Evolutionary conservation across 2,329 filamentous ascomycete species (phyloP).

Genomic region (Colletotrichum eremochloae): DNA sequence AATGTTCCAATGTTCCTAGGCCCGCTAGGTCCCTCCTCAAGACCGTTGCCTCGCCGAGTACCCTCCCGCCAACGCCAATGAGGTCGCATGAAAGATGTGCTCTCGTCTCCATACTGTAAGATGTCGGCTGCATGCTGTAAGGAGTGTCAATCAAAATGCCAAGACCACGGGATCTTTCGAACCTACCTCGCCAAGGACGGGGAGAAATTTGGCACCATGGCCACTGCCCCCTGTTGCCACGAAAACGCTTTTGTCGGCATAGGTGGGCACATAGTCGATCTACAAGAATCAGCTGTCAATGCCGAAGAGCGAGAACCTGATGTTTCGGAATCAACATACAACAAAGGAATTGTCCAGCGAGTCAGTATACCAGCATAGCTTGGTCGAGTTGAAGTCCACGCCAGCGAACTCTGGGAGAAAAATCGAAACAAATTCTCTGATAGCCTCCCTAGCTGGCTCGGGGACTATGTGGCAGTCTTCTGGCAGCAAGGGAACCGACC

Average conservation of each 20-base stretch:
- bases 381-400: conserved; percentile 53
- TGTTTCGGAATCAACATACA: conserved; percentile 29
- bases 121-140: conserved; percentile 51
- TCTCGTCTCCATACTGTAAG: conserved; percentile 46
- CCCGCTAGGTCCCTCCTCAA: conserved; percentile 49
- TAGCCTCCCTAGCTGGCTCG: conserved; percentile 45
- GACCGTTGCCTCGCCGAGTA: conserved; percentile 46
- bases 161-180: too few species aligned
- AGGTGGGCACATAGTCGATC: conserved; percentile 52
- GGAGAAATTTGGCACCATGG: conserved; percentile 54
- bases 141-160: conserved; percentile 27
- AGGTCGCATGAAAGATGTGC: conserved; percentile 48
- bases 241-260: conserved; percentile 49
- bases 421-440: conserved; percentile 52
- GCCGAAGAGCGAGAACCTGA: fast-evolving
- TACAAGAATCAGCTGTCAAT: conserved; percentile 3
- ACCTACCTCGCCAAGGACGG: conserved; percentile 50
- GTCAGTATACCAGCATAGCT: conserved; percentile 73
- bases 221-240: conserved; percentile 53
- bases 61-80: conserved; percentile 51
- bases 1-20: conserved; percentile 44
- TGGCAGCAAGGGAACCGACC: conserved; percentile 49
- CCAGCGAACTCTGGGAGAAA: conserved; percentile 58
- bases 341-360: conserved; percentile 67
- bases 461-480: conserved; percentile 43